These are phyloP conservation scores for Exobasidium cylindrosporum DNA, from an alignment of 1,284 basidiomycete species.

Conservation along the genomic window DNA sequence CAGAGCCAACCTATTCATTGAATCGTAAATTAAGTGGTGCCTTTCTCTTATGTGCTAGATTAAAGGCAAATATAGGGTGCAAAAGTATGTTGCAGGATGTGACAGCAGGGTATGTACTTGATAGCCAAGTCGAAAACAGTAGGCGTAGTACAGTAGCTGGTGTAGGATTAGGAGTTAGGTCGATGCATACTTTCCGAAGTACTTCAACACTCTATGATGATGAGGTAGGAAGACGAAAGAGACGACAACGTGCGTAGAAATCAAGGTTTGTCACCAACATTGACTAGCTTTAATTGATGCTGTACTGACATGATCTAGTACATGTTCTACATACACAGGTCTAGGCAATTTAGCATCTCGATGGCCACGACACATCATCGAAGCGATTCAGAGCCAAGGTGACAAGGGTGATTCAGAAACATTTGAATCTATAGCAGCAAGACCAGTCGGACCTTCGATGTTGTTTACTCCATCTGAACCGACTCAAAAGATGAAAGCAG, in stretches of 20 bases:
- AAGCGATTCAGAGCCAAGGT: background rate
- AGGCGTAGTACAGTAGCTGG: background rate
- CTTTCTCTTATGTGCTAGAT: conserved; percentile 81
- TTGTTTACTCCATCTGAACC: conserved; percentile 1
- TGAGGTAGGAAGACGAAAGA: background rate
- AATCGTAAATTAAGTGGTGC: conserved; percentile 93
- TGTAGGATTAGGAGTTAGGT: background rate
- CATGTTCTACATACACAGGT: background rate
- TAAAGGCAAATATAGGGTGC: conserved; percentile 75
- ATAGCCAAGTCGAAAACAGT: background rate
- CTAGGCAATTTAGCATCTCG: conserved; percentile 8
- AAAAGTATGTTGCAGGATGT: conserved; percentile 59
- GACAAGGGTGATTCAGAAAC: background rate
- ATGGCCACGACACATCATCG: conserved; percentile 12
- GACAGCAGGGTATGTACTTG: conserved; percentile 20
- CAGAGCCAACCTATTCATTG: conserved; percentile 87
- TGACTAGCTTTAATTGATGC: background rate
- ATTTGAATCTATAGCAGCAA: background rate
- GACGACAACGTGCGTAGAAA: conserved; percentile 4
- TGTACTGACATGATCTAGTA: background rate
- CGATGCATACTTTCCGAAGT: background rate
- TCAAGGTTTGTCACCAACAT: background rate
- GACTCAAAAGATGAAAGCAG: background rate
- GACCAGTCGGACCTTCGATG: conserved; percentile 8
- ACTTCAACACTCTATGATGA: background rate